phyloP scores from a whole-genome alignment of 2,329 filamentous ascomycete species.

The Pseudocercospora cruenta region DNA sequence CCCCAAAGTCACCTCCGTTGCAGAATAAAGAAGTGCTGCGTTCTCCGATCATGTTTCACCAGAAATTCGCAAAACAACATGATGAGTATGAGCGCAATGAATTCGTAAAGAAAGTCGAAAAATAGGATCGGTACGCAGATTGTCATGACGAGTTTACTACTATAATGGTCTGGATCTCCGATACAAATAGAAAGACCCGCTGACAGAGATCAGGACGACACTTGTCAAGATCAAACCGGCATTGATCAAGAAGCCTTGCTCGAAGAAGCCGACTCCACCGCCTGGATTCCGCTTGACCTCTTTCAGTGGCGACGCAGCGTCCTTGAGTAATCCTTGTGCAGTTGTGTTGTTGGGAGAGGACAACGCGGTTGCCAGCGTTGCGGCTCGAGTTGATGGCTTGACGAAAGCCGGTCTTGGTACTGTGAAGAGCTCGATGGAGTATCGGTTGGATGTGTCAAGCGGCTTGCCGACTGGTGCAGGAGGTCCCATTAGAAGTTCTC shows the following conservation, averaged over 20 bases:
- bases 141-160: background rate
- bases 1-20: no score
- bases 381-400: conserved; percentile 15
- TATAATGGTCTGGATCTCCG: conserved; percentile 19
- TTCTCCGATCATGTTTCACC: no score
- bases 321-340: conserved; percentile 26
- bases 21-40: no score
- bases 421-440: conserved; percentile 51
- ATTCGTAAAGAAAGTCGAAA: no score
- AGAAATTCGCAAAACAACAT: no score
- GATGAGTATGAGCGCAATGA: no score
- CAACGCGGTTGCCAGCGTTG: conserved; percentile 13
- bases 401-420: conserved; percentile 48
- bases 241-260: conserved; percentile 44
- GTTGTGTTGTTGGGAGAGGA: conserved; percentile 10
- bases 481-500: conserved; percentile 54
- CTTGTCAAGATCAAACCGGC: conserved; percentile 38
- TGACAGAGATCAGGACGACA: conserved; percentile 25
- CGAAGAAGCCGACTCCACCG: conserved; percentile 43
- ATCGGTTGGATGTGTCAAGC: conserved; percentile 41
- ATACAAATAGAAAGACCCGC: conserved; percentile 25
- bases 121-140: no score
- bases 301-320: conserved; percentile 31
- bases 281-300: conserved; percentile 41
- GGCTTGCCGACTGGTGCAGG: conserved; percentile 40